Conservation (phyloP, 164 flowering plant species). For the Liquidambar formosana region DNA sequence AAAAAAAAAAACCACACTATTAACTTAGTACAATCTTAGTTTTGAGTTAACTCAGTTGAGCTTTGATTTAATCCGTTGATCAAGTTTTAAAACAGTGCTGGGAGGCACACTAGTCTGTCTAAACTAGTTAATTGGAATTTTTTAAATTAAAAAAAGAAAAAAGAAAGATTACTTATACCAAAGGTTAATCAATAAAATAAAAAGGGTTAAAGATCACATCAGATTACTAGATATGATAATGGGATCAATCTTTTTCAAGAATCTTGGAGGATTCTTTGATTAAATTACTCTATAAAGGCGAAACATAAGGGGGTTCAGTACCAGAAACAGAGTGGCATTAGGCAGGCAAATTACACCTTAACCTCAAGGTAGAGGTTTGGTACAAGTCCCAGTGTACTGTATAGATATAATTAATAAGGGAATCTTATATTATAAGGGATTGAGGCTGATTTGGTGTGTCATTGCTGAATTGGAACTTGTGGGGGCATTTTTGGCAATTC, state of each 20-base stretch:
- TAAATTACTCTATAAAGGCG: conserved; percentile 14
- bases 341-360: conserved; percentile 6
- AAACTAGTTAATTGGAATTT: too few species aligned
- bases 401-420: conserved; percentile 1
- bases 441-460: conserved; percentile 25
- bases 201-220: not conserved
- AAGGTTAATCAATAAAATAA: not conserved
- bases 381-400: conserved; percentile 30
- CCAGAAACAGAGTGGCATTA: conserved; percentile 6
- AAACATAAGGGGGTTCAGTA: conserved; percentile 1
- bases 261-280: conserved; percentile 34
- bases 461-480: conserved; percentile 19
- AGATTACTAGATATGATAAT: not conserved
- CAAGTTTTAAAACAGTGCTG: too few species aligned
- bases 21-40: too few species aligned
- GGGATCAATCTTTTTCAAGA: conserved; percentile 19
- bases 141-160: not conserved
- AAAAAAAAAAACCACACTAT: too few species aligned
- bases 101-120: too few species aligned
- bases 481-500: conserved; percentile 12
- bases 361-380: conserved; percentile 6
- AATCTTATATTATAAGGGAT: conserved; percentile 27
- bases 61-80: too few species aligned
- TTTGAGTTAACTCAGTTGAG: too few species aligned
- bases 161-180: not conserved